Conservation (phyloP, 2,329 filamentous ascomycete genomes). For the Periglandula ipomoeae region DNA sequence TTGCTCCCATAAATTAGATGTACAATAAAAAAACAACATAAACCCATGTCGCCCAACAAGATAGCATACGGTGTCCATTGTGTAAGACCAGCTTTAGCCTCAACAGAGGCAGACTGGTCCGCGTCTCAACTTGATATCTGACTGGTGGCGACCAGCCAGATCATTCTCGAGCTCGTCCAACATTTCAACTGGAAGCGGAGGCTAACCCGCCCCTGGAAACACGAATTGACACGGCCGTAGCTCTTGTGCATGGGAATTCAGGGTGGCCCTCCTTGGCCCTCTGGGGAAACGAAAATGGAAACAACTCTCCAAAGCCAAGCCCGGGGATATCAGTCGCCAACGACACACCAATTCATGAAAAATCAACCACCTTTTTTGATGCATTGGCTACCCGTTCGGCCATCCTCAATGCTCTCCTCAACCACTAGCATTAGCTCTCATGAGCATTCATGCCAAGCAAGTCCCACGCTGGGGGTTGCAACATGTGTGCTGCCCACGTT, state of each 20-base stretch:
- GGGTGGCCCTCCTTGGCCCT: neutral
- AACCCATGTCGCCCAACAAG: slow-evolving; percentile 3
- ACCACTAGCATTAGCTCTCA: neutral
- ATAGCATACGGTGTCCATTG: neutral
- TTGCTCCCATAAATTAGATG: slow-evolving; percentile 15
- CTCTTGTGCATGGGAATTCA: too few species aligned
- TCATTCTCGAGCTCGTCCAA: too few species aligned
- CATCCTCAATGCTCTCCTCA: neutral
- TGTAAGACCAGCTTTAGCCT: neutral
- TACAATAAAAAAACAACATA: slow-evolving; percentile 14
- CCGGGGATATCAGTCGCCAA: neutral
- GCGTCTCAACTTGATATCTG: too few species aligned
- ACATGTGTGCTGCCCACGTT: neutral
- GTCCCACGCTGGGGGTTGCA: neutral
- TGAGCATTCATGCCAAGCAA: neutral
- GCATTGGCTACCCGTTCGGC: slow-evolving; percentile 4
- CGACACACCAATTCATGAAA: slow-evolving; percentile 8
- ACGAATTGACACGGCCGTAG: too few species aligned
- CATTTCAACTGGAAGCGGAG: too few species aligned
- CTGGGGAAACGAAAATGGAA: neutral
- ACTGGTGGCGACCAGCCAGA: too few species aligned
- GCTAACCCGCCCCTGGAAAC: too few species aligned
- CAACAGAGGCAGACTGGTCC: neutral
- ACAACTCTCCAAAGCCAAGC: neutral
- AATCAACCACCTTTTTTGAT: slow-evolving; percentile 3